Conservation (phyloP, 1,284 basidiomycete genomes). For the Trichosporon coremiiforme region DNA sequence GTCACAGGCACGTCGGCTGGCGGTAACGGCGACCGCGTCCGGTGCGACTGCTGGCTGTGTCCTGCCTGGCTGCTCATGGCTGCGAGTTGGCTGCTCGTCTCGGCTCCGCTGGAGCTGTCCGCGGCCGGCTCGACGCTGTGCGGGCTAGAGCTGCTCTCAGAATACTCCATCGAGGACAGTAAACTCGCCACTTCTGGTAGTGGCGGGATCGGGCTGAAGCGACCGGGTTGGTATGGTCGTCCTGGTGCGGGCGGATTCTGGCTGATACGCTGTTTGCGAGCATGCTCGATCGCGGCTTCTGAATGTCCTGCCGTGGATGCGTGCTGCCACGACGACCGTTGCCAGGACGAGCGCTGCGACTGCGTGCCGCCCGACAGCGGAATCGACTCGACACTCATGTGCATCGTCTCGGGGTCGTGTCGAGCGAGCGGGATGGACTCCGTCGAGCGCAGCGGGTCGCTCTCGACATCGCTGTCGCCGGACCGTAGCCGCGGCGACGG, state of each 20-base stretch:
- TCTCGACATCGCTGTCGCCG: slow-evolving; percentile 1
- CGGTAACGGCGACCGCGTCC: slow-evolving; percentile 10
- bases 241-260: slow-evolving; percentile 23
- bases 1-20: slow-evolving; percentile 10
- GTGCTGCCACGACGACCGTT: slow-evolving; percentile 18
- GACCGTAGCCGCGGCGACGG: not conserved
- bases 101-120: slow-evolving; percentile 7
- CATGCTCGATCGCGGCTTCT: slow-evolving; percentile 13
- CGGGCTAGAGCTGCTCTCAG: slow-evolving; percentile 3
- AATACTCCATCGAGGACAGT: not conserved
- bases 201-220: slow-evolving; percentile 16
- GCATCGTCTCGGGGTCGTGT: slow-evolving; percentile 8
- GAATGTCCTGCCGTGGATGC: slow-evolving; percentile 11
- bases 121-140: slow-evolving; percentile 3
- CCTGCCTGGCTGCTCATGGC: slow-evolving; percentile 18
- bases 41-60: slow-evolving; percentile 12
- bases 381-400: slow-evolving; percentile 3
- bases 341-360: slow-evolving; percentile 19
- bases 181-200: slow-evolving; percentile 14
- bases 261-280: slow-evolving; percentile 25
- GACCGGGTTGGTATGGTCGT: slow-evolving; percentile 23
- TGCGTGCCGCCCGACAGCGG: slow-evolving; percentile 15
- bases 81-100: not conserved
- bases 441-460: not conserved
- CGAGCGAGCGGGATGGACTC: slow-evolving; percentile 12